Base-by-base conservation (phyloP, 768 basidiomycete genomes). In the Boletus coccyginus region DNA sequence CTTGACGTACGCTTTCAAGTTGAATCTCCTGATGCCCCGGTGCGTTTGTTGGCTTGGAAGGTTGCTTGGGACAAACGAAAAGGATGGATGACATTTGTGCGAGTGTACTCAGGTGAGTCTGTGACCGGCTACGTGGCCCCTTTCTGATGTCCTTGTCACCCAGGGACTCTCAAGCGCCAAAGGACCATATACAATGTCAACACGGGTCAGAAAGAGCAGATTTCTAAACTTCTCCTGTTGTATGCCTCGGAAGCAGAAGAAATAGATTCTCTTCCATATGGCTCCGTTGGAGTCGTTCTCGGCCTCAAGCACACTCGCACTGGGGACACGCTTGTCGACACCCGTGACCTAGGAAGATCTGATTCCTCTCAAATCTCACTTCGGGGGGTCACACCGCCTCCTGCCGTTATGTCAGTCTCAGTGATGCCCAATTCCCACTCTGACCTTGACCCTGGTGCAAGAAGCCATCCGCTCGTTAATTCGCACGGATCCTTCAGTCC, bases 21-120 rank as follows among this genome's bases (percentile, higher is more conserved):
- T 14, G 81, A 82, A 59, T 66, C 65, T 17, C 62, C 70, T 24
- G 81, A 81, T 52, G 66, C 78, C 0, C 82, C 85, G 1, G 65
- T 89, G 24, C 83, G 81, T 36, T 69, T 87, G 59, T 75, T 94
- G 29, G 92, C 89, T 3, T 94, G 93, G 92, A 94, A 94, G 67
- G 92, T 94, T 21, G 78, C 76, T 32, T 93, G 91, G 92, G 91
- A 94, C 65, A 85, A 84, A 55, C 82, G 75, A 54, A 81, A 80
- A 62, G 92, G 92, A 24, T 94, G 92, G 92, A 92, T 94, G 91
- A 94, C 92, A 2, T 94, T 92, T 67, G 87, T 94, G 39, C 79
- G 92, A 27, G 82, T 94, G 19, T 94, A 94, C 70, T 92, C 92
- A 51, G 92, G 92, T 90, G 68, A 58, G 76, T 69, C 6, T 35